Base-by-base conservation (phyloP, 148 eudicot genomes). In the Vaccinium myrtillus region DNA sequence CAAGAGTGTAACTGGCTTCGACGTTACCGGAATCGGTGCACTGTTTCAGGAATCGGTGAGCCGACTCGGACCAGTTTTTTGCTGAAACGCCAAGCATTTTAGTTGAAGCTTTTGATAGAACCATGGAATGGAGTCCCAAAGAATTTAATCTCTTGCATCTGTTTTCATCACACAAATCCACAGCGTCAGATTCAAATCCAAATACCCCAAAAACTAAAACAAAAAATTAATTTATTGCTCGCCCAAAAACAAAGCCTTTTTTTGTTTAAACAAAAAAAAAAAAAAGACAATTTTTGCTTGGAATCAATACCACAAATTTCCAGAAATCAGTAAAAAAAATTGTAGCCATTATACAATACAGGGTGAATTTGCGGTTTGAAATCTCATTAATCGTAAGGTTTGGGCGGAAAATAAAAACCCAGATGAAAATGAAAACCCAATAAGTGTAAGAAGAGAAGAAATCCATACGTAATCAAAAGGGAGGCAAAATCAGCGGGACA, bases 1-100 rank as follows among this genome's bases (percentile, higher is more conserved):
- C 98, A 8, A 95, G 94, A 77, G 89, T 90, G 88, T 91, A 95
- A 75, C 92, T 94, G 39, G 98, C 98, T 77, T 95, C 98, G 18
- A 88, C 87, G 84, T 93, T 95, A 39, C 95, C 98, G 50, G 94
- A 86, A 83, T 94, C 98, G 61, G 96, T 90, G 46, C 94, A 92
- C 8, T 69, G 86, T 84, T 94, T 92, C 18, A 95, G 84, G 81
- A 95, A 95, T 4, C 90, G 90, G 86, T 94, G 94, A 87, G 96
- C 87, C 2, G 91, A 88, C 36, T 91, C 98, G 15, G 89, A 89
- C 98, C 98, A 95, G 19, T 90, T 95, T 21, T 88, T 87, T 0
- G 94, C 95, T 85, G 86, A 90, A 27, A 95, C 86, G 2, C 92
- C 90, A 7, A 95, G 86, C 79, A 84, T 84, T 83, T 89, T 88